Evolutionary conservation across 176 grass and related monocot genomes (phyloP).

Genomic region (Hyparrhenia diplandra): DNA sequence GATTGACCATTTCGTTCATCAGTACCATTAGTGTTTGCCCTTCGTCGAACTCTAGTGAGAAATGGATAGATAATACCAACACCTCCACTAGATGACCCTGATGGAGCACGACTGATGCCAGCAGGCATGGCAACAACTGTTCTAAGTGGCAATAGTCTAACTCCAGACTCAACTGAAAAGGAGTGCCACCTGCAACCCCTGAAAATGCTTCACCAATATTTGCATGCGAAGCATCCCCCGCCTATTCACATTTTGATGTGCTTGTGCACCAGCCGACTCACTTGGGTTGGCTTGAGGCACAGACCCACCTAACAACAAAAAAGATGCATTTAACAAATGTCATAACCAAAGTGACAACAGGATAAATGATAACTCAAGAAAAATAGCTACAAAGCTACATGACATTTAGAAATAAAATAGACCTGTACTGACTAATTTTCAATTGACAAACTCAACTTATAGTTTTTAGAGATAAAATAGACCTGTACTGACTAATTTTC

Average conservation of each 20-base stretch:
- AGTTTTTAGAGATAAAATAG: neutral
- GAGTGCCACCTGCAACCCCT: constrained; percentile 36
- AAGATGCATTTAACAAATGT: constrained; percentile 33
- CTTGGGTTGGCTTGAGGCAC: constrained; percentile 54
- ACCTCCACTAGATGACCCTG: constrained; percentile 47
- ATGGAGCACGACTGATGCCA: constrained; percentile 40
- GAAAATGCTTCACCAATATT: constrained; percentile 53
- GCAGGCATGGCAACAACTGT: constrained; percentile 75
- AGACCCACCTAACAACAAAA: constrained; percentile 52
- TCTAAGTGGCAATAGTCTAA: constrained; percentile 73
- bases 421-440: too few relatives aligned
- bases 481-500: neutral
- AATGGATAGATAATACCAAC: constrained; percentile 55
- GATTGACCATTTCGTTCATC: constrained; percentile 39
- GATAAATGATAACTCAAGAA: neutral
- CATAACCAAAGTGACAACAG: constrained; percentile 30
- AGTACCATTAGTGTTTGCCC: constrained; percentile 43
- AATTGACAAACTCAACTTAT: neutral
- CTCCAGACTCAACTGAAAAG: constrained; percentile 68
- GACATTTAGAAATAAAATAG: too few relatives aligned
- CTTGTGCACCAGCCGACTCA: constrained; percentile 52
- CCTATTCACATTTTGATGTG: constrained; percentile 47
- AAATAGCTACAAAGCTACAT: neutral
- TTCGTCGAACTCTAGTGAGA: constrained; percentile 65
- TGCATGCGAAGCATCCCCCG: constrained; percentile 41